Percentiles rank a stretch among this genome's conserved stretches.
Conservation (phyloP, 768 basidiomycete genomes). For the Amanita pallidorosea region DNA sequence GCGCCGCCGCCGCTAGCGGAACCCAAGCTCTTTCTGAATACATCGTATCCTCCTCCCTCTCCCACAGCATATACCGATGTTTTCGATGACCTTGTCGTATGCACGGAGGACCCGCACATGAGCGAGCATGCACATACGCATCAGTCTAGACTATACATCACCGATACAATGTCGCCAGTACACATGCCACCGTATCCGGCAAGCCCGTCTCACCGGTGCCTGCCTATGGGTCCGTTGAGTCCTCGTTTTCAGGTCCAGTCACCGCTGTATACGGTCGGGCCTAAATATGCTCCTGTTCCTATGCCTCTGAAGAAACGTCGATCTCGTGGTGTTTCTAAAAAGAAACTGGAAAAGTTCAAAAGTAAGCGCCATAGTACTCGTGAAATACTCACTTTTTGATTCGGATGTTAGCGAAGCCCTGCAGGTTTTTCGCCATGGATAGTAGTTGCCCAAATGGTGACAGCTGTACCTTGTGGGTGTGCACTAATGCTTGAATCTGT, state of each 20-base stretch:
- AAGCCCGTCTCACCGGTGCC: neutral
- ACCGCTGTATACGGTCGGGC: slow-evolving; percentile 5
- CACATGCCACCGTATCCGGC: slow-evolving; percentile 15
- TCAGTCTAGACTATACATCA: slow-evolving; percentile 15
- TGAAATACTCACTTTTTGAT: neutral
- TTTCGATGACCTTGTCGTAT: slow-evolving; percentile 10
- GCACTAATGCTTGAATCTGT: neutral
- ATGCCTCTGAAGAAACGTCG: neutral
- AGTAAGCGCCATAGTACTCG: slow-evolving; percentile 12
- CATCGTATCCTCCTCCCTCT: neutral
- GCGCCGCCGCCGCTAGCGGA: neutral
- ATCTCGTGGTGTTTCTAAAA: slow-evolving; percentile 1
- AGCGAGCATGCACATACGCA: slow-evolving; percentile 16
- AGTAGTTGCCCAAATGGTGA: slow-evolving; percentile 33
- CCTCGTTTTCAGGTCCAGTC: slow-evolving; percentile 7
- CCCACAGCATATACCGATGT: neutral
- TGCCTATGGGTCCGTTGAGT: slow-evolving; percentile 9
- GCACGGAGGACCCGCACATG: slow-evolving; percentile 17
- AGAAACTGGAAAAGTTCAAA: slow-evolving; percentile 15
- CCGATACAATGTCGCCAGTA: slow-evolving; percentile 12
- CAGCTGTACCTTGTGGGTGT: slow-evolving; percentile 39
- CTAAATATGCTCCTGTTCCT: neutral
- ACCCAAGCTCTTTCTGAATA: neutral
- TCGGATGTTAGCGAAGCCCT: slow-evolving; percentile 30
- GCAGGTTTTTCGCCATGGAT: slow-evolving; percentile 29